phyloP scores from a whole-genome alignment of 139 green algal genomes.

The Haematococcus lacustris region DNA sequence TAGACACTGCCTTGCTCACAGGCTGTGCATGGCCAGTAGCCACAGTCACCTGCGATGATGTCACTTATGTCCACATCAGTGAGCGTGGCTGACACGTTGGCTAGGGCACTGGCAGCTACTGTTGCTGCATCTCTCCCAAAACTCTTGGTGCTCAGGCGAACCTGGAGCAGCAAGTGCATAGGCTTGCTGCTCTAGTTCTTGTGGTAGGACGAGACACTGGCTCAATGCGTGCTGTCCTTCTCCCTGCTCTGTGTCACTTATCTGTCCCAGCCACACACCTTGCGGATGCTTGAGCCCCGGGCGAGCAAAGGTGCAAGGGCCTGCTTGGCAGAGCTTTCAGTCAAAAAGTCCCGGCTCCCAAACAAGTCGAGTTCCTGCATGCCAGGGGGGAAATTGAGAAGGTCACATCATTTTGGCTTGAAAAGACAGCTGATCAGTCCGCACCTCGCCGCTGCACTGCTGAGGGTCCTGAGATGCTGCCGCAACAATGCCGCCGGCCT shows the following conservation, averaged over 20 bases:
- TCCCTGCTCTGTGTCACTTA: no score
- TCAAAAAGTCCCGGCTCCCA: conserved; percentile 81
- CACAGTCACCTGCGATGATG: conserved; percentile 71
- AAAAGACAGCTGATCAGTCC: no score
- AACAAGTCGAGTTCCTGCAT: conserved; percentile 63
- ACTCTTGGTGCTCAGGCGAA: conserved; percentile 78
- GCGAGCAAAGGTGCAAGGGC: conserved; percentile 63
- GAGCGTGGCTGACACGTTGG: conserved; percentile 44
- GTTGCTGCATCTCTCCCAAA: conserved; percentile 74
- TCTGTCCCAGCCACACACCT: conserved; percentile 29
- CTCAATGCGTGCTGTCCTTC: background rate
- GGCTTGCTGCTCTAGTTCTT: background rate
- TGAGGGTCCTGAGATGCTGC: no score
- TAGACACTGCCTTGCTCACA: no score
- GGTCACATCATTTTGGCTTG: no score
- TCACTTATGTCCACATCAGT: conserved; percentile 78
- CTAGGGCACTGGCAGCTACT: conserved; percentile 68
- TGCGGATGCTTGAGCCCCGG: conserved; percentile 38
- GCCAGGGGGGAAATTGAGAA: no score
- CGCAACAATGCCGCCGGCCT: conserved; percentile 17
- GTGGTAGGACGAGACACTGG: background rate
- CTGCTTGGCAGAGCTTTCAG: conserved; percentile 53
- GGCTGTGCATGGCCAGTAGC: background rate
- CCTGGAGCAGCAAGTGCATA: background rate
- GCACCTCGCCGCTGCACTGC: no score